A percentile compares a stretch with the other conserved stretches of the same genome.
These are phyloP conservation scores for Elongisporangium prolatum DNA, from an alignment of 352 stramenopile genomes.

Conservation along the genomic window DNA sequence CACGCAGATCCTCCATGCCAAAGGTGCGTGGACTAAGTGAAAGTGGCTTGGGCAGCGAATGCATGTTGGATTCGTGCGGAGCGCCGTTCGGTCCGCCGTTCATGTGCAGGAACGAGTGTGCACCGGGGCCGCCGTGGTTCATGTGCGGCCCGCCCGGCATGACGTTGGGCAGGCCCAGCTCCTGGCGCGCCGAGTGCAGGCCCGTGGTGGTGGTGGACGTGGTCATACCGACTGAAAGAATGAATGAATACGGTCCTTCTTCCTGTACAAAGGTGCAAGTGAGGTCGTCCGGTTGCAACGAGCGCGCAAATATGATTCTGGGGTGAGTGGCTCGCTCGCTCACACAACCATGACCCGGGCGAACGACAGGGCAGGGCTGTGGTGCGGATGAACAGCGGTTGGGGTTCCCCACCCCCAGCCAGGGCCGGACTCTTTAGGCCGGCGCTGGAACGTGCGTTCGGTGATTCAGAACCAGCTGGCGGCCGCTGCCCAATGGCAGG, in stretches of 20 bases:
- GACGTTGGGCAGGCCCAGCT: slow-evolving; percentile 59
- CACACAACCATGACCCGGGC: not conserved
- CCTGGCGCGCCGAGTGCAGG: slow-evolving; percentile 67
- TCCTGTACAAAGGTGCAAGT: not conserved
- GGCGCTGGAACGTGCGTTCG: not conserved
- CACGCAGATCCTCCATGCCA: slow-evolving; percentile 79
- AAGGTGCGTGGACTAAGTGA: slow-evolving; percentile 75
- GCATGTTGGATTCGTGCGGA: slow-evolving; percentile 10
- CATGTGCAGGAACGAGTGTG: slow-evolving; percentile 27
- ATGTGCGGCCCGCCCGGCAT: slow-evolving; percentile 7
- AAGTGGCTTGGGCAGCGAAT: slow-evolving; percentile 58
- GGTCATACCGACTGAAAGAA: not conserved
- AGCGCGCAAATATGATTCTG: not conserved
- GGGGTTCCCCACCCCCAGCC: not conserved
- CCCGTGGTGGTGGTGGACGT: slow-evolving; percentile 55
- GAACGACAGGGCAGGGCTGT: not conserved
- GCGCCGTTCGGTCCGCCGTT: slow-evolving; percentile 8
- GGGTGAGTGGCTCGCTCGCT: not conserved
- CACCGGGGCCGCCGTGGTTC: slow-evolving; percentile 28
- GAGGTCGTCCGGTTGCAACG: not conserved
- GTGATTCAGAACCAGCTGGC: not conserved
- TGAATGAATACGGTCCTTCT: not conserved
- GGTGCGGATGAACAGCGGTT: not conserved
- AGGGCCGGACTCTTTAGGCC: not conserved
- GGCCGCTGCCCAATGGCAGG: not conserved